Evolutionary conservation across 768 basidiomycete genomes (phyloP).

Genomic region (Imleria badia): DNA sequence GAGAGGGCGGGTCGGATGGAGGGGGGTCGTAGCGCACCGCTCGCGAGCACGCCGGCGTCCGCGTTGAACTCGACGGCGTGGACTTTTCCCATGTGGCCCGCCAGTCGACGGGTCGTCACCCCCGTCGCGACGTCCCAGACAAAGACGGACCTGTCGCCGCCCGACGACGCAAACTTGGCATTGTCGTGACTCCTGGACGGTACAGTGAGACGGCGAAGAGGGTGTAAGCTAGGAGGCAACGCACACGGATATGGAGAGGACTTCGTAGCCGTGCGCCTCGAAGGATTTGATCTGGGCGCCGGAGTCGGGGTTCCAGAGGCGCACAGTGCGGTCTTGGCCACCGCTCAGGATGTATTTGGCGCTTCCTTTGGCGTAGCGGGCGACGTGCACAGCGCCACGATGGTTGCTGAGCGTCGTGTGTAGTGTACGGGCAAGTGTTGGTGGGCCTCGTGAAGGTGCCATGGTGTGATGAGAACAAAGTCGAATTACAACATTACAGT

Average conservation of each 20-base stretch:
- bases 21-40: conserved; percentile 49
- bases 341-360: conserved; percentile 93
- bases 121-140: conserved; percentile 95
- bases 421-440: conserved; percentile 55
- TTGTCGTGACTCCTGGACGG: conserved; percentile 81
- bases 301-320: conserved; percentile 85
- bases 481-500: neutral
- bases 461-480: conserved; percentile 27
- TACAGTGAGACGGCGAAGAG: neutral
- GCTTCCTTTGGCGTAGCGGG: conserved; percentile 84
- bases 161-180: conserved; percentile 88
- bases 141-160: conserved; percentile 91
- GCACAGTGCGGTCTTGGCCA: conserved; percentile 85
- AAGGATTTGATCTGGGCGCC: conserved; percentile 93
- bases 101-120: conserved; percentile 74
- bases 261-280: conserved; percentile 92
- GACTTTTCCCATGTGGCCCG: conserved; percentile 90
- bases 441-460: conserved; percentile 54
- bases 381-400: conserved; percentile 87
- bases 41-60: conserved; percentile 84
- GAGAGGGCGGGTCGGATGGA: neutral
- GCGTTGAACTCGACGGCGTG: conserved; percentile 88
- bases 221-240: conserved; percentile 26
- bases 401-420: conserved; percentile 65
- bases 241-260: conserved; percentile 86